These are phyloP conservation scores for Zygoascus meyerae DNA, from an alignment of 1,139 yeast species.

Conservation along the genomic window DNA sequence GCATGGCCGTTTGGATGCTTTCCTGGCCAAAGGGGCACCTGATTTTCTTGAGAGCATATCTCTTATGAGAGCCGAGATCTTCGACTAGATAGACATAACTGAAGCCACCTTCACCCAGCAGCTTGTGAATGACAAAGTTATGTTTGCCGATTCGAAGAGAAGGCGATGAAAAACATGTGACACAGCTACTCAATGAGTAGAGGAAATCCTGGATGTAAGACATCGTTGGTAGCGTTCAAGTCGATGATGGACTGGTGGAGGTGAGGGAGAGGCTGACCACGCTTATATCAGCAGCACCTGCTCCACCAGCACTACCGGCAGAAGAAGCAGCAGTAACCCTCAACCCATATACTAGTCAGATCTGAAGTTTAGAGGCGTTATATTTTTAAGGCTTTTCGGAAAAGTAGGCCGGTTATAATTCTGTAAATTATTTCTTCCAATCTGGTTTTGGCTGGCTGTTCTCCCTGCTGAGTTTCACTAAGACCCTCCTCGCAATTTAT, in stretches of 20 bases:
- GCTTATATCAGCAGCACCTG: too few relatives aligned
- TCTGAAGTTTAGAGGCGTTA: too few relatives aligned
- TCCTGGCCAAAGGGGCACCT: constrained; percentile 84
- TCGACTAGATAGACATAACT: constrained; percentile 82
- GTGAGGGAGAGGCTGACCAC: too few relatives aligned
- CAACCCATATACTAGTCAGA: too few relatives aligned
- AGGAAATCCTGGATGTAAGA: constrained; percentile 26
- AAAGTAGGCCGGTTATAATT: too few relatives aligned
- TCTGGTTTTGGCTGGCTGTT: too few relatives aligned
- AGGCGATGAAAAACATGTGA: constrained; percentile 37
- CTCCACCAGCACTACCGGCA: too few relatives aligned
- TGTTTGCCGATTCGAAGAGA: constrained; percentile 33
- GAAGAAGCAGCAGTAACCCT: too few relatives aligned
- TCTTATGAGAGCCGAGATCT: constrained; percentile 42
- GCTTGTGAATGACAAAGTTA: constrained; percentile 46
- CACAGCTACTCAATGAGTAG: constrained; percentile 32
- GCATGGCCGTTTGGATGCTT: constrained; percentile 64
- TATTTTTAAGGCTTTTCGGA: too few relatives aligned
- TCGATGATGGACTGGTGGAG: not conserved
- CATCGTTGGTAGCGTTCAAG: constrained; percentile 12
- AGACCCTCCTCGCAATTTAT: too few relatives aligned
- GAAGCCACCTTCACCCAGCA: constrained; percentile 87
- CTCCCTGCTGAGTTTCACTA: too few relatives aligned
- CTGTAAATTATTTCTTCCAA: too few relatives aligned
- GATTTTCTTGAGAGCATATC: constrained; percentile 76